Percentiles rank a stretch among this genome's conserved stretches.
These are phyloP conservation scores for Nematodospora valgi DNA, from an alignment of 805 yeast species.

Conservation along the genomic window DNA sequence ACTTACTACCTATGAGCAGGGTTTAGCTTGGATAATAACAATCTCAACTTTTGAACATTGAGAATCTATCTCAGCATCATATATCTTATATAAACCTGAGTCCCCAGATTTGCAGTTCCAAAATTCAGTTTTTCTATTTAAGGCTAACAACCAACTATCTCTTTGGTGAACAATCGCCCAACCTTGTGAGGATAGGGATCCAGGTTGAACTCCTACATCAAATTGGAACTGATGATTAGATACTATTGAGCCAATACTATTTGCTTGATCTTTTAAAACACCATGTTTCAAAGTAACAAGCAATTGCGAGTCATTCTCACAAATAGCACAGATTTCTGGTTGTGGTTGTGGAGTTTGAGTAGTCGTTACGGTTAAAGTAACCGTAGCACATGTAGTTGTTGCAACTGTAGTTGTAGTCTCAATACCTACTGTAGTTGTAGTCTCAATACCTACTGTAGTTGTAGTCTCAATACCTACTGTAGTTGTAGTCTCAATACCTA, in stretches of 20 bases:
- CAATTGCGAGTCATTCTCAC: background rate
- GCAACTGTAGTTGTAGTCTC: no score
- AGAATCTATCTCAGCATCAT: conserved; percentile 2
- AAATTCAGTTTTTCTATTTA: conserved; percentile 2
- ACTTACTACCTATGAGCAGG: no score
- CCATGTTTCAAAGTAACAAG: conserved; percentile 40
- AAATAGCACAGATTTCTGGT: no score
- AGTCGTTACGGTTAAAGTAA: no score
- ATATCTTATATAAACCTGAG: conserved; percentile 1
- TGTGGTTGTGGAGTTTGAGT: no score
- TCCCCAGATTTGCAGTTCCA: conserved; percentile 1
- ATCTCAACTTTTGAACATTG: conserved; percentile 3
- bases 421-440: no score
- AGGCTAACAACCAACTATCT: conserved; percentile 2
- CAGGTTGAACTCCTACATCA: conserved; percentile 7
- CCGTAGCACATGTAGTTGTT: no score
- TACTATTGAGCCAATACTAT: conserved; percentile 7
- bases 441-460: no score
- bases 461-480: no score
- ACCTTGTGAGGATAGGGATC: background rate
- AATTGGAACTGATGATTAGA: conserved; percentile 11
- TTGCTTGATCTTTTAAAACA: conserved; percentile 33
- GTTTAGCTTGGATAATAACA: no score
- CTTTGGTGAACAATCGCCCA: conserved; percentile 1
- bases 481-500: no score